These are phyloP conservation scores for Cymodocea nodosa DNA, from an alignment of 116 monocot species.

Conservation along the genomic window DNA sequence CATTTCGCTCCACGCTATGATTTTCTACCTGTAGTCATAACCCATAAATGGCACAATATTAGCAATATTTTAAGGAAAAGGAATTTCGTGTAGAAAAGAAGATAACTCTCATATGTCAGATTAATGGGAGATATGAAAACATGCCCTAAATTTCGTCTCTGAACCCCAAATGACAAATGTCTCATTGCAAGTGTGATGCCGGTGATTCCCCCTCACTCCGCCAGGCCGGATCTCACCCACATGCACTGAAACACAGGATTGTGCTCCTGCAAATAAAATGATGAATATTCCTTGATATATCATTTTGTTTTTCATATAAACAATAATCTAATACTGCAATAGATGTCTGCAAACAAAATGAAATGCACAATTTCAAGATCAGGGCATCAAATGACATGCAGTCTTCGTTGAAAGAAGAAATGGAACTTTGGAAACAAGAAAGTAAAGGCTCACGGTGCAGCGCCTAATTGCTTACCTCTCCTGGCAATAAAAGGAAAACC, in stretches of 20 bases:
- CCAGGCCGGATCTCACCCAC: conserved; percentile 80
- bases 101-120: neutral
- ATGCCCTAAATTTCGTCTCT: conserved; percentile 69
- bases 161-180: conserved; percentile 96
- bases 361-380: neutral
- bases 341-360: neutral
- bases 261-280: conserved; percentile 37
- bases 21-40: conserved; percentile 47
- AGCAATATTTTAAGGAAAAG: neutral
- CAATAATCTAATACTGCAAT: neutral
- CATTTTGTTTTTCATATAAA: no score
- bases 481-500: no score
- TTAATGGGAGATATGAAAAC: neutral
- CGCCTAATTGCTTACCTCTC: no score
- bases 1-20: conserved; percentile 27
- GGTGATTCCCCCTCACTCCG: conserved; percentile 77
- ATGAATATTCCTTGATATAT: conserved; percentile 1
- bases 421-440: no score
- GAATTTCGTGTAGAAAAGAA: neutral
- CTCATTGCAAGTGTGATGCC: conserved; percentile 84
- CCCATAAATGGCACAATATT: neutral
- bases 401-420: neutral
- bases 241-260: conserved; percentile 63
- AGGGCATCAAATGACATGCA: neutral
- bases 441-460: no score